Evolutionary conservation across 2,329 filamentous ascomycete species (phyloP).

Genomic region (Cadophora sp.): DNA sequence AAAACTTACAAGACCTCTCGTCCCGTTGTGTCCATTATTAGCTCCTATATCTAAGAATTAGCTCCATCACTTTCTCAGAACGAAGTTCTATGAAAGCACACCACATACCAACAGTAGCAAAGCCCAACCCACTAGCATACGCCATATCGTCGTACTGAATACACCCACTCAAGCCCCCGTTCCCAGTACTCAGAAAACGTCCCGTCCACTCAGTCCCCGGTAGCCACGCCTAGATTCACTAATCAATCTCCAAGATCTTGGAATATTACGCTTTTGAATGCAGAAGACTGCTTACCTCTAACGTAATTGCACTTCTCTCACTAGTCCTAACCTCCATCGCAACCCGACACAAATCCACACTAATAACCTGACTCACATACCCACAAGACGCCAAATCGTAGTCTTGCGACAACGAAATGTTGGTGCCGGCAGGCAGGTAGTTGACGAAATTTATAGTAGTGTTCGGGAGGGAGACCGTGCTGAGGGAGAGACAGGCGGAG

Average conservation of each 20-base stretch:
- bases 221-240: conserved; percentile 30
- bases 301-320: conserved; percentile 28
- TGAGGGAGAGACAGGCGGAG: conserved; percentile 21
- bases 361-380: conserved; percentile 19
- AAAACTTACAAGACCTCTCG: conserved; percentile 30
- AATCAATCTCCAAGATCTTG: no score
- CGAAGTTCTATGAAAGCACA: no score
- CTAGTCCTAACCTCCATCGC: conserved; percentile 33
- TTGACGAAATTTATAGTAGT: conserved; percentile 34
- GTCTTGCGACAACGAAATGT: conserved; percentile 24
- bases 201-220: conserved; percentile 48
- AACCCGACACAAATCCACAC: conserved; percentile 31
- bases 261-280: no score
- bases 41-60: conserved; percentile 23
- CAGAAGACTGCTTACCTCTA: conserved; percentile 23
- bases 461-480: conserved; percentile 22
- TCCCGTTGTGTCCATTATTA: conserved; percentile 42
- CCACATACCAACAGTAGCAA: conserved; percentile 35
- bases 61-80: neutral
- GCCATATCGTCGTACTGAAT: conserved; percentile 36
- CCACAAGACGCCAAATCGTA: conserved; percentile 30
- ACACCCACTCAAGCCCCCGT: conserved; percentile 38
- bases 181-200: conserved; percentile 49
- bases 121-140: conserved; percentile 33
- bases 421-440: conserved; percentile 29